Percentiles rank a stretch among this genome's conserved stretches.
phyloP scores from a whole-genome alignment of 768 basidiomycete genomes.

The Multifurca ochricompacta region DNA sequence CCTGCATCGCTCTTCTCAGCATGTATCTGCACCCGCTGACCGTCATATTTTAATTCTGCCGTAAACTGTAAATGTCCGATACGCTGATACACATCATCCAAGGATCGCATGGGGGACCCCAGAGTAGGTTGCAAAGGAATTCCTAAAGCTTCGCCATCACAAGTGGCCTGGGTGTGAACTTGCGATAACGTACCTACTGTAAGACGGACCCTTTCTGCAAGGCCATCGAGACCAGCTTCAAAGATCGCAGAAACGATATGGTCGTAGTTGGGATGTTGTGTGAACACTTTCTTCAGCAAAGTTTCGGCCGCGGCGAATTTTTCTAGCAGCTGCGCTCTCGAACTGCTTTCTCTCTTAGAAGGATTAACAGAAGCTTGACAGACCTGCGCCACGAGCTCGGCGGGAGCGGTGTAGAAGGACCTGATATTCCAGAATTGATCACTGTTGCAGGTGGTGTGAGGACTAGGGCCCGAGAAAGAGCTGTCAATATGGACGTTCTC shows the following conservation, averaged over 20 bases:
- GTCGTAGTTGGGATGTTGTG: constrained; percentile 70
- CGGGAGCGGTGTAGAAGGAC: constrained; percentile 30
- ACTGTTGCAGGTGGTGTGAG: constrained; percentile 39
- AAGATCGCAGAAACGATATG: constrained; percentile 57
- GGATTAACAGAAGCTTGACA: constrained; percentile 20
- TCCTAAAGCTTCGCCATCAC: constrained; percentile 35
- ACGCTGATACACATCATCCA: constrained; percentile 75
- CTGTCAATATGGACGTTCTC: constrained; percentile 69
- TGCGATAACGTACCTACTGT: constrained; percentile 49
- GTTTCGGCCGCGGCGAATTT: constrained; percentile 53
- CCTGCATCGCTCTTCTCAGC: constrained; percentile 32
- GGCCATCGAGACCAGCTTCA: constrained; percentile 49
- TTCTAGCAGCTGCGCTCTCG: constrained; percentile 31
- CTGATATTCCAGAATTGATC: constrained; percentile 15
- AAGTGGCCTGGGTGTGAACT: not conserved
- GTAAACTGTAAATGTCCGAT: constrained; percentile 60
- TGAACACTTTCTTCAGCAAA: constrained; percentile 63
- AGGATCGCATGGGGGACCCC: constrained; percentile 77
- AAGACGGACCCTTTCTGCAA: constrained; percentile 55
- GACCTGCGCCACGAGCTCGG: constrained; percentile 27
- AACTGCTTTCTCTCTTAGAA: constrained; percentile 27
- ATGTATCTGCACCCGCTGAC: constrained; percentile 79
- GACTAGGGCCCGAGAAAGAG: constrained; percentile 71
- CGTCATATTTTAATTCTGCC: constrained; percentile 91
- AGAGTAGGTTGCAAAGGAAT: constrained; percentile 82